Evolutionary conservation across 306 rosid species (phyloP).

Genomic region (Neltuma alba): DNA sequence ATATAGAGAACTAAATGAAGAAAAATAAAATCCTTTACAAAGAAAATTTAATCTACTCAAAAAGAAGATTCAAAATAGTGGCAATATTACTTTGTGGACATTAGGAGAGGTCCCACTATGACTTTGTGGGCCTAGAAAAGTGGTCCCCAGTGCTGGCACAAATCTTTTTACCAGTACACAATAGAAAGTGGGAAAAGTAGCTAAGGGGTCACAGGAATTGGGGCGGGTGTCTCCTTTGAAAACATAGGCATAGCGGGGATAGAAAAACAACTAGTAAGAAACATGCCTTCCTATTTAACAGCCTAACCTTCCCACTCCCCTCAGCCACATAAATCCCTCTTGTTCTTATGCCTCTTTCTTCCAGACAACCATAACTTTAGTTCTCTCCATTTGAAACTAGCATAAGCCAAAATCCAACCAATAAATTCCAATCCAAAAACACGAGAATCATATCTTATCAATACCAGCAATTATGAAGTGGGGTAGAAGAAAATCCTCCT

Average conservation of each 20-base stretch:
- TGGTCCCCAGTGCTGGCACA: constrained; percentile 46
- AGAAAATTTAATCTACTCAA: not conserved
- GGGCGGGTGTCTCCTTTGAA: constrained; percentile 98
- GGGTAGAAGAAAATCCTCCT: constrained; percentile 70
- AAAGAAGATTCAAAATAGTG: not conserved
- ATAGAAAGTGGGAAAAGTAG: constrained; percentile 59
- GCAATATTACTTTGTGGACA: not conserved
- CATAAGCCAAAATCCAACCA: constrained; percentile 24
- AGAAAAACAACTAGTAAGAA: constrained; percentile 36
- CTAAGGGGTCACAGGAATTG: constrained; percentile 78
- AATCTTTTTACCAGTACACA: constrained; percentile 40
- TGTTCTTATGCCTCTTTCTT: constrained; percentile 23
- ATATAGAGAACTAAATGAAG: too few species aligned
- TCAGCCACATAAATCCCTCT: constrained; percentile 26
- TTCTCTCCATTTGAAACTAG: constrained; percentile 25
- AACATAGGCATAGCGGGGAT: constrained; percentile 40
- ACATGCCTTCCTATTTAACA: constrained; percentile 72
- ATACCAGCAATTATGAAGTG: constrained; percentile 59
- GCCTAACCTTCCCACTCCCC: constrained; percentile 53
- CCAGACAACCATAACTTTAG: constrained; percentile 18
- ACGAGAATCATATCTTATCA: not conserved
- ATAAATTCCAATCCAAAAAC: constrained; percentile 26
- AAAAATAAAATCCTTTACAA: too few species aligned
- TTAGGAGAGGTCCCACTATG: not conserved
- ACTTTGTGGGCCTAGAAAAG: constrained; percentile 36